phyloP scores from a whole-genome alignment of 305 asterid species.

The Fraxinus dipetala region DNA sequence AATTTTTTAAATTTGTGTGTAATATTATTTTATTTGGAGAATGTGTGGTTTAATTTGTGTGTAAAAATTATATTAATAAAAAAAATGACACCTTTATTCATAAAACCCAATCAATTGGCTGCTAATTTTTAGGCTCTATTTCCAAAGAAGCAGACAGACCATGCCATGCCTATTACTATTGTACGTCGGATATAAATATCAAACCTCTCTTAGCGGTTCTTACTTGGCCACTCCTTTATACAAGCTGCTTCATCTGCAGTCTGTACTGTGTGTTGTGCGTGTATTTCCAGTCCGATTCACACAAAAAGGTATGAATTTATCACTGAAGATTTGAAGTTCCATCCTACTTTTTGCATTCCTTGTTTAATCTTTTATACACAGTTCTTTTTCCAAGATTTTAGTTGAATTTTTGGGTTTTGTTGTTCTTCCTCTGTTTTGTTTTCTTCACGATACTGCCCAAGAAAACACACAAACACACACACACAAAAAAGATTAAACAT shows the following conservation, averaged over 20 bases:
- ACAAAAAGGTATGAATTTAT: background rate
- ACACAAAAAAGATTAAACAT: background rate
- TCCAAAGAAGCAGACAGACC: background rate
- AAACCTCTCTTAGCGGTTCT: slow-evolving; percentile 37
- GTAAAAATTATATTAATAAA: background rate
- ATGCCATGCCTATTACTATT: background rate
- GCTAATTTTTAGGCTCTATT: background rate
- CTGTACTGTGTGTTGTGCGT: background rate
- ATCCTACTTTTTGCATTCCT: background rate
- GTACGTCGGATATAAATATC: slow-evolving; percentile 20
- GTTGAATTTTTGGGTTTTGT: background rate
- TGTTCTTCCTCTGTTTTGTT: background rate
- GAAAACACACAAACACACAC: background rate
- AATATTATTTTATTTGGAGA: too few species aligned
- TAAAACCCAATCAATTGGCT: background rate
- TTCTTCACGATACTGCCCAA: background rate
- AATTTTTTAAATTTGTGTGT: too few species aligned
- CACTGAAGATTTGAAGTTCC: background rate
- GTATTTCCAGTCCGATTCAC: background rate
- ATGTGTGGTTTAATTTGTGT: too few species aligned
- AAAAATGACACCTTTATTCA: background rate
- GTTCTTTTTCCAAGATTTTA: background rate
- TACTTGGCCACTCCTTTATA: background rate
- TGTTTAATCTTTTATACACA: background rate
- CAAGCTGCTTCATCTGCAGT: background rate